Base-by-base conservation (phyloP, 768 basidiomycete species). In the Xerocomellus intermedius region DNA sequence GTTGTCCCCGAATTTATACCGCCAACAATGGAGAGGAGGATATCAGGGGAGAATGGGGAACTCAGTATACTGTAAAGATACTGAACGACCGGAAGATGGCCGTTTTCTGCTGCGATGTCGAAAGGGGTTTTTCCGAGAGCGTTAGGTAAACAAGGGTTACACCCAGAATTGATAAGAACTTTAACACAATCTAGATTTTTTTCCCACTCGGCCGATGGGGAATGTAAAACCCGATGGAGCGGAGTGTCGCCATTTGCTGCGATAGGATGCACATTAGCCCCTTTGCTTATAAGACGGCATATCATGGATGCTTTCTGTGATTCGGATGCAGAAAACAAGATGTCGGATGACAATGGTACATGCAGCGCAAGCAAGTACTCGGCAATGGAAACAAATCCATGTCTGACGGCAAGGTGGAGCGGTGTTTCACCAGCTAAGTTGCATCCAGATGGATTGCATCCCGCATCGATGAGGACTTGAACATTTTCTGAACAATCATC, bases 381-480 rank as follows among this genome's bases (percentile, higher is more conserved):
- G 14, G 32, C 24, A 1, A 62, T 3, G 3, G 52, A 37, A 5
- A 42, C 0, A n/a, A 19, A 30, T 32, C 49, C 49, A 5, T 1
- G 0, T 9, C 2, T 5, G 8, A 14, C 36, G 0, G 55, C 60
- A n/a, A 36, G 22, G 12, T 53, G 48, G 0, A 62, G 37, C 0
- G 49, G 19, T 1, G 51, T 57, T 19, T 44, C 6, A 3, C 45
- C 42, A 17, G 12, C 17, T 1, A 32, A 17, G 8, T 62, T 51
- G 10, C 5, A 7, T 4, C 6, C 2, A n/a, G 39, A 47, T 12
- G 52, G 43, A 24, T 50, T n/a, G 17, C 61, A 59, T 12, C 61
- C 61, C 0, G 61, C 57, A 28, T 46, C 36, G 4, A 52, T 7
- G 13, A 63, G 52, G 17, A 48, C 21, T 42, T 39, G 38, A 16